Evolutionary conservation across 2,329 filamentous ascomycete genomes (phyloP).

Genomic region (Colletotrichum chrysophilum): DNA sequence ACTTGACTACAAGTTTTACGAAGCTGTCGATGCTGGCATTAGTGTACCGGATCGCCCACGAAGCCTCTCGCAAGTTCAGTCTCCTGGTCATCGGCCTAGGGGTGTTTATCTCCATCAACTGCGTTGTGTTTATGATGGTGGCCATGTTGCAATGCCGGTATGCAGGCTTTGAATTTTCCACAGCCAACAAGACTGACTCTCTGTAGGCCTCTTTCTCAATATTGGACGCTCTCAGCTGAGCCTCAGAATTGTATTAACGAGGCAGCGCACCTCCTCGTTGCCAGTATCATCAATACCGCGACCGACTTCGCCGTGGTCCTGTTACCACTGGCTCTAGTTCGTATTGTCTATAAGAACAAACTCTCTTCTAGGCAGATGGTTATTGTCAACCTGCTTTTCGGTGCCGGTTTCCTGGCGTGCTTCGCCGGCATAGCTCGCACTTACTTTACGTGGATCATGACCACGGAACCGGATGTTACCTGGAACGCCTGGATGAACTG

Average conservation of each 20-base stretch:
- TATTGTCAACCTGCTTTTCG: constrained; percentile 52
- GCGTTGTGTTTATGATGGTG: constrained; percentile 40
- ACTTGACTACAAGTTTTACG: constrained; percentile 39
- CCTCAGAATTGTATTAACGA: constrained; percentile 52
- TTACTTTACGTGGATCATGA: constrained; percentile 37
- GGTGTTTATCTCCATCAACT: constrained; percentile 32
- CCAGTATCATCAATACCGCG: constrained; percentile 64
- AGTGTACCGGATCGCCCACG: constrained; percentile 39
- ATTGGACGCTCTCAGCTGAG: constrained; percentile 38
- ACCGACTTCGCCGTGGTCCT: constrained; percentile 63
- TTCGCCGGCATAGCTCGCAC: constrained; percentile 41
- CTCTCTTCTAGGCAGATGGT: constrained; percentile 51
- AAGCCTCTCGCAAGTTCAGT: constrained; percentile 33
- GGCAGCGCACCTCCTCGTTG: constrained; percentile 53
- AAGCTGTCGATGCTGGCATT: constrained; percentile 47
- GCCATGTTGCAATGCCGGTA: constrained; percentile 44
- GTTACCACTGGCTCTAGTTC: constrained; percentile 53
- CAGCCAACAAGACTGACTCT: constrained; percentile 22
- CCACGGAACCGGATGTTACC: constrained; percentile 35
- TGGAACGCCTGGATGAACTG: constrained; percentile 41
- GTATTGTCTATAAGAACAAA: constrained; percentile 34
- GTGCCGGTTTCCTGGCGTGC: constrained; percentile 52
- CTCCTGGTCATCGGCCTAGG: constrained; percentile 33
- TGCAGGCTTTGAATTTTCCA: constrained; percentile 3
- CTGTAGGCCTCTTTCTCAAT: constrained; percentile 40